A percentile compares a stretch with the other conserved stretches of the same genome.
phyloP scores from a whole-genome alignment of 78 protist genomes.

The slime mould (Dictyostelium discoideum) region dicty_2.7 NC_007088.5:2004501-2005000 shows the following conservation, averaged over 20 bases:
- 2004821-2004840: not conserved
- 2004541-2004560: not conserved
- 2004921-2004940: not conserved
- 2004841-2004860: not conserved
- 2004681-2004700: constrained; percentile 33
- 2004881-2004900: not conserved
- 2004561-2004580: not conserved
- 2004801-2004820: not conserved
- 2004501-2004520: not conserved
- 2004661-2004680: not conserved
- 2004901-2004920: not conserved
- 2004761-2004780: not conserved
- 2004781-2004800: not conserved
- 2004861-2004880: constrained; percentile 1
- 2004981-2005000: not conserved
- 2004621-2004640: constrained; percentile 39
- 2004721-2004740: not conserved
- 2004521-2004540: not conserved
- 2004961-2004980: not conserved
- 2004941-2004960: not conserved
- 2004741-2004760: not conserved
- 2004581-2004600: not conserved
- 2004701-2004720: constrained; percentile 45
- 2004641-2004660: not conserved
- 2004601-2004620: constrained; percentile 13